These are phyloP conservation scores for Narthecium ossifragum DNA, from an alignment of 106 monocot genomes.

Conservation along the genomic window DNA sequence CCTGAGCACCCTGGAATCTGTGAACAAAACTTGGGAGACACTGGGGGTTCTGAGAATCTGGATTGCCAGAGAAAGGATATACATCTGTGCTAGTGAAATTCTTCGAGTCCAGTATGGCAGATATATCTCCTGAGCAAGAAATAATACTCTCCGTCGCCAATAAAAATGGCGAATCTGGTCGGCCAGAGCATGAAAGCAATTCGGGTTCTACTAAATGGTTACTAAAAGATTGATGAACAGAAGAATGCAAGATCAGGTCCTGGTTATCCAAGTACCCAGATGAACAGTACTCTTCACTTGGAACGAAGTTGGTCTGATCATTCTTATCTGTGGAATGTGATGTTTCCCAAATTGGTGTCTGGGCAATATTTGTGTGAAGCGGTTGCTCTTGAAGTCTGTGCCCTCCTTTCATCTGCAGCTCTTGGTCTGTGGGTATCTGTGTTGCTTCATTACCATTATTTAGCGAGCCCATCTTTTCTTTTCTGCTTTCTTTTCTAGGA, in stretches of 20 bases:
- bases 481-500: conserved; percentile 1
- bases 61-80: conserved; percentile 20
- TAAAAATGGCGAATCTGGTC: conserved; percentile 18
- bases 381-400: conserved; percentile 9
- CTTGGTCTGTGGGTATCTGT: conserved; percentile 1
- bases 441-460: conserved; percentile 11
- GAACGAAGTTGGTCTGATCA: background rate
- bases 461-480: background rate
- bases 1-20: conserved; percentile 27
- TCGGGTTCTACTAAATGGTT: background rate
- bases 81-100: conserved; percentile 18
- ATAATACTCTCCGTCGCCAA: conserved; percentile 28
- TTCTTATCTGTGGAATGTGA: conserved; percentile 7
- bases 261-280: conserved; percentile 22
- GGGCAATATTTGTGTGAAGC: conserved; percentile 11
- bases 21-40: conserved; percentile 25
- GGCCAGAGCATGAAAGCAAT: background rate
- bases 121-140: conserved; percentile 38
- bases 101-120: conserved; percentile 33
- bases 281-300: conserved; percentile 3
- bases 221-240: conserved; percentile 28
- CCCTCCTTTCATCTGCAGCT: background rate
- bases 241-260: conserved; percentile 23
- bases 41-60: conserved; percentile 13
- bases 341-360: conserved; percentile 12